A percentile compares a stretch with the other conserved stretches of the same genome.
These are phyloP conservation scores for Phytophthora niederhauseri DNA, from an alignment of 352 stramenopile genomes.

Conservation along the genomic window DNA sequence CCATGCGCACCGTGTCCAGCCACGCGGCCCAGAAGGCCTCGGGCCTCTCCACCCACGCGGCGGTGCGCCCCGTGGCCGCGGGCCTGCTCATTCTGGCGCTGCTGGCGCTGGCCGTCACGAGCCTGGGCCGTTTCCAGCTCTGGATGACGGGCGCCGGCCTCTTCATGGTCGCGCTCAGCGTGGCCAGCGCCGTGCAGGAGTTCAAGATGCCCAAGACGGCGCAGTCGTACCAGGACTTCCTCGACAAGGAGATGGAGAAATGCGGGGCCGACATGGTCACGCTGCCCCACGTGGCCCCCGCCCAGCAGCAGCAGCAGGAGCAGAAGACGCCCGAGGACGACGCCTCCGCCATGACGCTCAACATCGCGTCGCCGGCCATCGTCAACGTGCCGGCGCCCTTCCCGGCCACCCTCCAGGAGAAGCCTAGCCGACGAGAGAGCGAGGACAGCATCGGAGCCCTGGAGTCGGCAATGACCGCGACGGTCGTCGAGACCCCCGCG, in stretches of 20 bases:
- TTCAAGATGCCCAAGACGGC: constrained; percentile 48
- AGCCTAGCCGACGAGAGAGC: constrained; percentile 36
- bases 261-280: constrained; percentile 51
- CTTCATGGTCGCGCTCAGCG: constrained; percentile 65
- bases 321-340: constrained; percentile 30
- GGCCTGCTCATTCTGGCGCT: constrained; percentile 47
- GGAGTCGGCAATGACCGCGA: constrained; percentile 32
- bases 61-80: constrained; percentile 37
- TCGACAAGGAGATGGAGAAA: constrained; percentile 62
- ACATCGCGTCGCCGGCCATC: constrained; percentile 50
- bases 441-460: constrained; percentile 41
- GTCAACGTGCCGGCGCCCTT: constrained; percentile 22
- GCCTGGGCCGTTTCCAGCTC: constrained; percentile 59
- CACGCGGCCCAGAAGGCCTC: constrained; percentile 31
- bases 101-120: constrained; percentile 51
- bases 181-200: constrained; percentile 68
- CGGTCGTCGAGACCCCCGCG: constrained; percentile 13
- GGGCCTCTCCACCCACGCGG: constrained; percentile 20
- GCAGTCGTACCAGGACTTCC: constrained; percentile 60
- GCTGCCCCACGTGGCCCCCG: constrained; percentile 52
- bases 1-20: constrained; percentile 39
- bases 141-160: constrained; percentile 73
- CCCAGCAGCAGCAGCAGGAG: constrained; percentile 26
- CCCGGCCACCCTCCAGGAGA: constrained; percentile 21
- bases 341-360: constrained; percentile 40